Percentiles rank a stretch among this genome's conserved stretches.
These are phyloP conservation scores for Fusarium coicis DNA, from an alignment of 2,329 filamentous ascomycete genomes.

Conservation along the genomic window DNA sequence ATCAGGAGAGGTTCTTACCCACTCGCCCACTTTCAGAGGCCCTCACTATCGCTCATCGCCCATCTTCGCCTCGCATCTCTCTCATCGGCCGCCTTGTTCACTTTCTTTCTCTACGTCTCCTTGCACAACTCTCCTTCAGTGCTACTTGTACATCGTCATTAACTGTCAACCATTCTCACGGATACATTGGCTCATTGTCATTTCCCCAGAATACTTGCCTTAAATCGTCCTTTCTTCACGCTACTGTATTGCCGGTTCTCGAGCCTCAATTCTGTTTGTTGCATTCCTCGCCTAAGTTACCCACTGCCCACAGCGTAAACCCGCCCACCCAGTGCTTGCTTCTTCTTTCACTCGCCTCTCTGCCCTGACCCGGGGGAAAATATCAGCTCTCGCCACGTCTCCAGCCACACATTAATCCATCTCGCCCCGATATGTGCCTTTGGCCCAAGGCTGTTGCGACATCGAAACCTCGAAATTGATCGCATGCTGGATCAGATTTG, in stretches of 20 bases:
- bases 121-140: conserved; percentile 33
- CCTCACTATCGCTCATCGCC: conserved; percentile 40
- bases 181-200: conserved; percentile 24
- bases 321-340: conserved; percentile 32
- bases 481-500: conserved; percentile 33
- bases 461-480: conserved; percentile 40
- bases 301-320: conserved; percentile 34
- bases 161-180: conserved; percentile 24
- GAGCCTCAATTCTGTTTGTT: conserved; percentile 38
- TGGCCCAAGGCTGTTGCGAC: conserved; percentile 42
- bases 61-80: conserved; percentile 42
- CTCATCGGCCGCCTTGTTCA: conserved; percentile 39
- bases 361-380: conserved; percentile 40
- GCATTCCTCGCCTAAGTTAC: conserved; percentile 39
- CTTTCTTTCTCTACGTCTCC: conserved; percentile 29
- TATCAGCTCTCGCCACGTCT: conserved; percentile 57
- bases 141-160: conserved; percentile 38
- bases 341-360: conserved; percentile 37
- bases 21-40: conserved; percentile 39
- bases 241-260: conserved; percentile 20
- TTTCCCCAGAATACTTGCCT: conserved; percentile 14
- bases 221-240: conserved; percentile 22
- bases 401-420: conserved; percentile 55
- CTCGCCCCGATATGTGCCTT: conserved; percentile 51
- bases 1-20: conserved; percentile 6